Conservation (phyloP, 371 early-diverging fungal species). For the Syncephalis plumigaleata region DNA sequence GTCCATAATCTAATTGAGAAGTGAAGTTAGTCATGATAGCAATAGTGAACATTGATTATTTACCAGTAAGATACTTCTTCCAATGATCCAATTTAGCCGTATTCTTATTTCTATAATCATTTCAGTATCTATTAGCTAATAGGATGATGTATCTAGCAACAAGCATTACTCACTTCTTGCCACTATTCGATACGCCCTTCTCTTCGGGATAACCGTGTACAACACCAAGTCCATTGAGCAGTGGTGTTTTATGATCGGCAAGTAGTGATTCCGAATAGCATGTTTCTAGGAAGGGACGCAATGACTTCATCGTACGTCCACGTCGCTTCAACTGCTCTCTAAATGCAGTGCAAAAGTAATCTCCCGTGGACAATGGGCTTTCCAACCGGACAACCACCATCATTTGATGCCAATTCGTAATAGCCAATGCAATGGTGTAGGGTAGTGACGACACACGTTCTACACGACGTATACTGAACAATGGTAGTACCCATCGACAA, state of each 20-base stretch:
- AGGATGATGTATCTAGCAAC: not conserved
- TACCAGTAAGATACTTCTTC: not conserved
- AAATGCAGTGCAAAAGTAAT: constrained; percentile 28
- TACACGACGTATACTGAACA: constrained; percentile 77
- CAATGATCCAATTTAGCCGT: constrained; percentile 1
- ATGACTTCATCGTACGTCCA: constrained; percentile 51
- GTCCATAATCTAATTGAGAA: constrained; percentile 62
- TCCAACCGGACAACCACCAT: constrained; percentile 24
- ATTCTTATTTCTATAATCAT: not conserved
- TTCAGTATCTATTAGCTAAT: not conserved
- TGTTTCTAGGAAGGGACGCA: constrained; percentile 66
- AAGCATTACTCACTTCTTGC: not conserved
- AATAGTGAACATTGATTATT: not conserved
- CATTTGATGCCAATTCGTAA: constrained; percentile 44
- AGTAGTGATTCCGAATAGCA: constrained; percentile 59
- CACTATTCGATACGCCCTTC: constrained; percentile 21
- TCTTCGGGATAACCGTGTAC: constrained; percentile 77
- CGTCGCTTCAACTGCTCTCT: constrained; percentile 31
- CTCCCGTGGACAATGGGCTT: constrained; percentile 23
- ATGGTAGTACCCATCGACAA: constrained; percentile 61
- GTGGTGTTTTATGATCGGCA: constrained; percentile 23
- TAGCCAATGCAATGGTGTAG: constrained; percentile 23
- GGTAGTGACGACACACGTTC: constrained; percentile 44
- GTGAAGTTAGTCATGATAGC: constrained; percentile 12
- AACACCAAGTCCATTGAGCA: constrained; percentile 55